Percentiles rank a stretch among this genome's conserved stretches.
These are phyloP conservation scores for Pyrenophora graminea DNA, from an alignment of 2,329 filamentous ascomycete species.

Conservation along the genomic window DNA sequence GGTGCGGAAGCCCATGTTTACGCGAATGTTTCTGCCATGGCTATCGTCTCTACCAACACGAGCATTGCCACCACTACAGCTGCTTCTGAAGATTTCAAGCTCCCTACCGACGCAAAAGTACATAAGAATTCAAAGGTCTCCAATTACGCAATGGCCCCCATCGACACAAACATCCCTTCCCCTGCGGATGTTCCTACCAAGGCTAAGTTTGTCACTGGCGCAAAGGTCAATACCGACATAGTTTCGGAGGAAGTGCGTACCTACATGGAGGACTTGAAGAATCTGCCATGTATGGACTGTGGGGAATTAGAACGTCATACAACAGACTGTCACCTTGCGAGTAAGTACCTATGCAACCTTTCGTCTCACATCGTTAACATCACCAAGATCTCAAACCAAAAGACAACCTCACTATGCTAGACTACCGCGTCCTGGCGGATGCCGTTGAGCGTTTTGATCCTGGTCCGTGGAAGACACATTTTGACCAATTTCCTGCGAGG, in stretches of 20 bases:
- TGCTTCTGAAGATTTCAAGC: too few species aligned
- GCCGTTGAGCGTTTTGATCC: constrained; percentile 28
- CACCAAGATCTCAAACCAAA: constrained; percentile 12
- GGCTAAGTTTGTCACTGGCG: neutral
- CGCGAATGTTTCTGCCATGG: too few species aligned
- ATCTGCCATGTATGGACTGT: constrained; percentile 35
- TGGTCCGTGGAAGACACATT: constrained; percentile 30
- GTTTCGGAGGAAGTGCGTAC: neutral
- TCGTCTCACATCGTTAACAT: neutral
- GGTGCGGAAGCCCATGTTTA: too few species aligned
- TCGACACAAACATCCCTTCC: too few species aligned
- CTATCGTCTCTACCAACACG: too few species aligned
- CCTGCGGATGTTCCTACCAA: too few species aligned
- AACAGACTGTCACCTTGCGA: constrained; percentile 24
- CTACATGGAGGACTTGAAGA: neutral
- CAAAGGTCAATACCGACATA: neutral
- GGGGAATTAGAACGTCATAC: constrained; percentile 16
- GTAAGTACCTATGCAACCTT: constrained; percentile 15
- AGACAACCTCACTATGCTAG: constrained; percentile 14
- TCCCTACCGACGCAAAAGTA: too few species aligned
- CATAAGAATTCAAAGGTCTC: too few species aligned
- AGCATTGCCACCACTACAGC: too few species aligned
- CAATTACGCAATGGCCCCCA: too few species aligned
- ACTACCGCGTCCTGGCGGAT: constrained; percentile 19
- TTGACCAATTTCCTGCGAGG: constrained; percentile 5